phyloP scores from a whole-genome alignment of 2,329 filamentous ascomycete genomes.

The Colletotrichum trifolii region DNA sequence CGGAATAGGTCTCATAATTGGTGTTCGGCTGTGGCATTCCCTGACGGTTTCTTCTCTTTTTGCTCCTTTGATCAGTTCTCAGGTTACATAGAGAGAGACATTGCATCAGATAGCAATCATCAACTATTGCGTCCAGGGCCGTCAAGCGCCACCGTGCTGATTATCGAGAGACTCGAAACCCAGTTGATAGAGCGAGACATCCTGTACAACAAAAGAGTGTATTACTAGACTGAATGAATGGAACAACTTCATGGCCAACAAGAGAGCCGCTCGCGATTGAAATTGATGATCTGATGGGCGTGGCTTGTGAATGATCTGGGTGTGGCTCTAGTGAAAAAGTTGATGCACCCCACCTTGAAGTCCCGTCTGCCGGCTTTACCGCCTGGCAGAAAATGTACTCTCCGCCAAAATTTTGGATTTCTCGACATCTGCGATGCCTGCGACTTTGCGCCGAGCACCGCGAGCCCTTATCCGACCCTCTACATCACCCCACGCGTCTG shows the following conservation, averaged over 20 bases:
- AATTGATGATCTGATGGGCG: conserved; percentile 7
- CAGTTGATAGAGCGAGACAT: conserved; percentile 3
- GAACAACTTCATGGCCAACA: conserved; percentile 3
- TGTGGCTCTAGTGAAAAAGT: conserved; percentile 26
- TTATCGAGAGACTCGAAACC: conserved; percentile 1
- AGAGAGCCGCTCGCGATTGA: not conserved
- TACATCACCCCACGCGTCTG: conserved; percentile 15
- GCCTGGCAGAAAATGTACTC: conserved; percentile 52
- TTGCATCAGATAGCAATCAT: conserved; percentile 37
- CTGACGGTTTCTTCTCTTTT: conserved; percentile 25
- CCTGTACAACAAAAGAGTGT: conserved; percentile 36
- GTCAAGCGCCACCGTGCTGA: conserved; percentile 22
- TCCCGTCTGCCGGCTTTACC: conserved; percentile 41
- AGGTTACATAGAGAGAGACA: conserved; percentile 33
- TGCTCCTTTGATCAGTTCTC: conserved; percentile 20
- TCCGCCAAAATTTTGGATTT: conserved; percentile 51
- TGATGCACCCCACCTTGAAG: conserved; percentile 26
- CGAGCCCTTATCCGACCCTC: conserved; percentile 24
- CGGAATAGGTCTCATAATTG: conserved; percentile 30
- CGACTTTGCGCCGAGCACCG: conserved; percentile 17
- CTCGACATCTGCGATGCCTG: conserved; percentile 31
- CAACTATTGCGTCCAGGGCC: conserved; percentile 28
- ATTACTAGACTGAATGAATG: conserved; percentile 26
- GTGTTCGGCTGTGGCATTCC: conserved; percentile 27
- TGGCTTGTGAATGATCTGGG: conserved; percentile 1